Evolutionary conservation across 495 filamentous ascomycete genomes (phyloP), one percentile per base, ranked within the genome.

Genomic region (Aspergillus homomorphus): DNA sequence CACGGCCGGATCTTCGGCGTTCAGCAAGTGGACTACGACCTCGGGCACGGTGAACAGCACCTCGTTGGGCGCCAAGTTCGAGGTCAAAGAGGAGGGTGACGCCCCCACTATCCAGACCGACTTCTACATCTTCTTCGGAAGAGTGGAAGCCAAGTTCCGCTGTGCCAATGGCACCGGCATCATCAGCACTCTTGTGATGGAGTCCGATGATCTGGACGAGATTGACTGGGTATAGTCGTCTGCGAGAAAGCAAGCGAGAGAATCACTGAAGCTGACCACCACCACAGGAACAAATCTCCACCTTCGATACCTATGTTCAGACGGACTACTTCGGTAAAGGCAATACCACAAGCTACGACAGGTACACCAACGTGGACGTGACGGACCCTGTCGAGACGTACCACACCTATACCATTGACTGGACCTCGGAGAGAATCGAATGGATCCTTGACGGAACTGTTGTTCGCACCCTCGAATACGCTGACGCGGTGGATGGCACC

Each of bases 271-370:
- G 18, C 9, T 50, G 22, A 22, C 26, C 9, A 16, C 22, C 22
- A 4, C 23, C 18, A 38, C 24, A 66, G 64, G 64, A 66, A 56
- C 61, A 63, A 62, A 45, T 66, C 42, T 61, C 61, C 64, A 71
- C 76, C 43, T 66, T 30, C 44, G 49, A 56, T 50, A 76, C 62
- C 57, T 67, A 86, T 51, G 86, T 95, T 19, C 87, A 96, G 76
- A 90, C 86, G 61, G 96, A 97, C 73, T 98, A 94, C 76, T 98
- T 96, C 66, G 89, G 90, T 69, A 96, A 96, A 76, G 94, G 91
- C 20, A 84, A 90, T 58, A 91, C 89, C 4, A 73, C 78, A 26
- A 80, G 80, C 18, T 96, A 92, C 70, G 85, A 95, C 74, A 90
- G 91, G 54, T 89, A 82, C 21, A 77, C 74, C 26, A 82, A 80